Percentiles rank a stretch among this genome's conserved stretches.
These are phyloP conservation scores for Penicillium herquei DNA, from an alignment of 495 filamentous ascomycete species.

Conservation along the genomic window DNA sequence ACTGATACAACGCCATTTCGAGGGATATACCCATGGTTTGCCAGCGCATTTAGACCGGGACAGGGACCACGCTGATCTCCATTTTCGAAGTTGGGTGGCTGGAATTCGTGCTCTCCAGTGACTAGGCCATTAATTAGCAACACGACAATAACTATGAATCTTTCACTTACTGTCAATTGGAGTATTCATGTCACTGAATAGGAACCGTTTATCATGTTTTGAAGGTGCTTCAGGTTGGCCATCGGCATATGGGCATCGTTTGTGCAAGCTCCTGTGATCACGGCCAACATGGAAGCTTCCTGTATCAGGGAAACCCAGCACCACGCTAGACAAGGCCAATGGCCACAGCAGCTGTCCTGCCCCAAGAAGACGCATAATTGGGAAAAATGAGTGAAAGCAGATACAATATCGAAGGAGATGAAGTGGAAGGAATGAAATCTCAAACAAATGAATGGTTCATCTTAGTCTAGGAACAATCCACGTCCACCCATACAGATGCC, in stretches of 20 bases:
- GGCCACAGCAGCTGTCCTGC: conserved; percentile 10
- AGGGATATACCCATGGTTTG: conserved; percentile 55
- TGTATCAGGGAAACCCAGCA: conserved; percentile 12
- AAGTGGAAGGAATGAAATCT: not conserved
- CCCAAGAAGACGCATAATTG: conserved; percentile 12
- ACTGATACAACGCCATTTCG: conserved; percentile 48
- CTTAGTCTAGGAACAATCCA: too few relatives aligned
- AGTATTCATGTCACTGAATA: conserved; percentile 23
- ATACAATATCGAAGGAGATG: too few relatives aligned
- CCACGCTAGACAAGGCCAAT: conserved; percentile 5
- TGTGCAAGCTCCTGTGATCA: conserved; percentile 15
- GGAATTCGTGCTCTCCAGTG: conserved; percentile 39
- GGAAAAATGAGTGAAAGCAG: not conserved
- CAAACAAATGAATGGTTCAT: too few relatives aligned
- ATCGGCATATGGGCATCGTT: conserved; percentile 25
- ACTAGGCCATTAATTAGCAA: conserved; percentile 18
- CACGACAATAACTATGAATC: not conserved
- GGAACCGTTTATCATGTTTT: conserved; percentile 24
- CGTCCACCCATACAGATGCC: not conserved
- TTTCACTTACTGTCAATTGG: conserved; percentile 28
- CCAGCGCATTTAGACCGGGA: conserved; percentile 52
- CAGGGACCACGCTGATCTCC: conserved; percentile 49
- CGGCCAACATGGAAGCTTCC: conserved; percentile 3
- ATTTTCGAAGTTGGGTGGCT: conserved; percentile 32
- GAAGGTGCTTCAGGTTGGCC: conserved; percentile 1